Conservation (phyloP, 106 monocot species). For the Dactylorhiza incarnata region DNA sequence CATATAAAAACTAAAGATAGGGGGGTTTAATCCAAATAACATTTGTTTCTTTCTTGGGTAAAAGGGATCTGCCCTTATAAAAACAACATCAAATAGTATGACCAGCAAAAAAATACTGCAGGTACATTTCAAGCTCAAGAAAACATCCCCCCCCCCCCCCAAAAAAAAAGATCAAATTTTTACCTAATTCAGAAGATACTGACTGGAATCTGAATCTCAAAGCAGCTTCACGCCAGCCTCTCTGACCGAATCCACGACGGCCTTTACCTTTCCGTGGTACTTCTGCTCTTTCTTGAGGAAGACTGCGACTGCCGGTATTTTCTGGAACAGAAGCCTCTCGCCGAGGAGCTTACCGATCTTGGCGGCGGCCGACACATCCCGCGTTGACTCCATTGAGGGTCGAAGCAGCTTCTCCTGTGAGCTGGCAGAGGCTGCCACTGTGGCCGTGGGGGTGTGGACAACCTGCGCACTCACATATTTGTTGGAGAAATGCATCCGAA, state of each 20-base stretch:
- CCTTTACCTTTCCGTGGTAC: conserved; percentile 91
- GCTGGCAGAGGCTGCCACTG: conserved; percentile 70
- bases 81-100: too few relatives aligned
- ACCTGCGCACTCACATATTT: conserved; percentile 74
- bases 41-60: too few relatives aligned
- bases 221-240: conserved; percentile 74
- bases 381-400: conserved; percentile 59
- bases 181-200: too few relatives aligned
- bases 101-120: too few relatives aligned
- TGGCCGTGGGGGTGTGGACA: conserved; percentile 71
- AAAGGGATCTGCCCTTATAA: too few relatives aligned
- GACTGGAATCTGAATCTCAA: conserved; percentile 11
- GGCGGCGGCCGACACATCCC: conserved; percentile 73
- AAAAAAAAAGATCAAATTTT: too few relatives aligned
- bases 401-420: conserved; percentile 83
- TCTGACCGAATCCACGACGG: conserved; percentile 66
- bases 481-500: conserved; percentile 86
- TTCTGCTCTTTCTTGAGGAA: conserved; percentile 70
- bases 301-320: conserved; percentile 65
- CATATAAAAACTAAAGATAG: too few relatives aligned
- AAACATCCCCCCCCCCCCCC: too few relatives aligned
- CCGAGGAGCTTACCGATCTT: conserved; percentile 77
- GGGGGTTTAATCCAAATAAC: too few relatives aligned
- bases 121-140: too few relatives aligned
- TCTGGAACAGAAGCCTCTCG: conserved; percentile 62